phyloP scores from a whole-genome alignment of 768 basidiomycete genomes.

The Kwoniella shandongensis region DNA sequence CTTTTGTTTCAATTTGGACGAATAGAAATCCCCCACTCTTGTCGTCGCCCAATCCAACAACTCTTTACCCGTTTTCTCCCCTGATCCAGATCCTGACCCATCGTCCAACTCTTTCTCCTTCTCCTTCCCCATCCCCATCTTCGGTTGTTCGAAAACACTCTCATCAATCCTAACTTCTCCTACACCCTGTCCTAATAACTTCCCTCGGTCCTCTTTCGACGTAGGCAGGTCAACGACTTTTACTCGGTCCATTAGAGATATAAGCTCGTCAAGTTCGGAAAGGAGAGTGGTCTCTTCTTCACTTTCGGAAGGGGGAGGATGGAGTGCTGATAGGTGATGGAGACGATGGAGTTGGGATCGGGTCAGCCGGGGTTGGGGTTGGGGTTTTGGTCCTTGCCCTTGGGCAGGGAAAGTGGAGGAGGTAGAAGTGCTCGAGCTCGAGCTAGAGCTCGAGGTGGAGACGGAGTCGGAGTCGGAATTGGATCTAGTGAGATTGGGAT shows the following conservation, averaged over 20 bases:
- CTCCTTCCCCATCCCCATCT: background rate
- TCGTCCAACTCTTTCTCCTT: background rate
- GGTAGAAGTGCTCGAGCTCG: too few species aligned
- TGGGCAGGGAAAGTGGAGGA: slow-evolving; percentile 7
- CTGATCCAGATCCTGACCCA: background rate
- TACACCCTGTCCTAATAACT: slow-evolving; percentile 23
- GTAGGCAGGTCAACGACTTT: slow-evolving; percentile 32
- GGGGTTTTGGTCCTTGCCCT: too few species aligned
- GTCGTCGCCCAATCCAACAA: slow-evolving; percentile 39
- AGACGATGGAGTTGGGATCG: slow-evolving; percentile 31
- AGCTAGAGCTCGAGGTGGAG: slow-evolving; percentile 3
- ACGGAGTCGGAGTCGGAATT: background rate
- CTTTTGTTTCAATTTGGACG: slow-evolving; percentile 15
- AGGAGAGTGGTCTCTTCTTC: slow-evolving; percentile 32
- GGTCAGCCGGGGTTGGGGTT: background rate
- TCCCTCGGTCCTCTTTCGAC: slow-evolving; percentile 6
- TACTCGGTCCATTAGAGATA: slow-evolving; percentile 41
- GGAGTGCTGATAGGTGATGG: slow-evolving; percentile 39
- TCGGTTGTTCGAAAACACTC: background rate
- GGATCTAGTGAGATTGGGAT: background rate
- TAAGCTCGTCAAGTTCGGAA: slow-evolving; percentile 24
- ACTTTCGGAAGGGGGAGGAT: slow-evolving; percentile 26
- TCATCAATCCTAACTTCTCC: background rate
- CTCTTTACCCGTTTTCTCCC: slow-evolving; percentile 19
- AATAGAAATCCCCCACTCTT: slow-evolving; percentile 39